Evolutionary conservation across 2,329 filamentous ascomycete genomes (phyloP), one percentile per base, ranked within the genome.

Genomic region (Eurotiales sp.): DNA sequence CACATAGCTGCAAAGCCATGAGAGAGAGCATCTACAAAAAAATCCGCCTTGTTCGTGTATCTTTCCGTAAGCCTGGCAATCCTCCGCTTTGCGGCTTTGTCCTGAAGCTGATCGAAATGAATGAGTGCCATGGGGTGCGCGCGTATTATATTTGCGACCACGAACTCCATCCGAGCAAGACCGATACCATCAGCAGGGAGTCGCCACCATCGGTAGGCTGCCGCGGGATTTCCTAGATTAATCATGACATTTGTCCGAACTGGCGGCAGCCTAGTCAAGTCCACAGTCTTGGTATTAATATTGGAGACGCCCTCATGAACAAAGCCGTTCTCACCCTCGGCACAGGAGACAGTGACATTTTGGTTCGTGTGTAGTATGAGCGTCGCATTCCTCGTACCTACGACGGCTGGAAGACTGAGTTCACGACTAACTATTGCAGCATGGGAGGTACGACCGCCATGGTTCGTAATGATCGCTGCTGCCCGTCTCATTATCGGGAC

Each of bases 391-490:
- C 59, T 58, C 2, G 67, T 68, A 15, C 70, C 70, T 1, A 72
- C 69, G 4, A 72, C 58, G 1, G 67, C 70, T 4, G 70, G 68
- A 4, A 72, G 55, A 3, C 70, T 67, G 1, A 72, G 58, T 40
- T 72, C 68, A 3, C 69, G 68, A 56, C 70, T 72, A 44, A 72
- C 67, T 36, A 72, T 71, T n/a, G 69, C 69, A 12, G 69, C 69
- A 51, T 72, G 69, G 3, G 68, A 72, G 5, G 69, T 71, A 14
- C 56, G 55, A 1, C 59, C 57, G 14, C 56, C 56, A 14, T 60
- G 58, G 45, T 72, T 67, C 0, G 68, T 68, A 55, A 71, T 57
- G 32, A 72, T 69, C 19, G 66, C 69, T 1, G 59, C 61, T 0
- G 68, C 67, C 2, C 61, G 61, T 57, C 68, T 70, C 69, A 72